Percentiles rank a stretch among this genome's conserved stretches.
These are phyloP conservation scores for Colletotrichum gigasporum DNA, from an alignment of 2,329 filamentous ascomycete species.

Conservation along the genomic window DNA sequence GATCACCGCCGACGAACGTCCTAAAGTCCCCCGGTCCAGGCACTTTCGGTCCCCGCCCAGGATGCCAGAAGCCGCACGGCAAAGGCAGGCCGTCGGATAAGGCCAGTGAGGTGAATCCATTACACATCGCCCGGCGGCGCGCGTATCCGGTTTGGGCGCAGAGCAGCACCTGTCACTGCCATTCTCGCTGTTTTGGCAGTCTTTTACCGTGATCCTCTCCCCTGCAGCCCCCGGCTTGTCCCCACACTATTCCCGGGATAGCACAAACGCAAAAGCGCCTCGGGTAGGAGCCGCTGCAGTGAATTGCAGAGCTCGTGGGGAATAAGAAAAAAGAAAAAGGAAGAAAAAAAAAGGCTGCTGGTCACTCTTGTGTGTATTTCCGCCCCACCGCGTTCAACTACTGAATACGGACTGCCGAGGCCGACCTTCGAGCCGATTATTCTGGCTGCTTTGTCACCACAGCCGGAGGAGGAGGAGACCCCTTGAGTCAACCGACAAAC, in stretches of 20 bases:
- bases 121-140: conserved; percentile 4
- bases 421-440: neutral
- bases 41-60: neutral
- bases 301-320: too few species aligned
- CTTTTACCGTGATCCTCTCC: too few species aligned
- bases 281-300: too few species aligned
- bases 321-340: too few species aligned
- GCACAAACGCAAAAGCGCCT: neutral
- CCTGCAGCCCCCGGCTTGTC: neutral
- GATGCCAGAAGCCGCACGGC: neutral
- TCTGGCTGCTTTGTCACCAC: neutral
- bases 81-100: neutral
- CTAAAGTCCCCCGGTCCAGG: neutral
- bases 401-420: neutral
- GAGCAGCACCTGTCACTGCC: neutral
- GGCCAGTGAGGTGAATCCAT: conserved; percentile 15
- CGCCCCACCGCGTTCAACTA: too few species aligned
- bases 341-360: too few species aligned
- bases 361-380: too few species aligned
- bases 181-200: neutral
- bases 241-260: conserved; percentile 6
- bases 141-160: neutral
- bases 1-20: neutral
- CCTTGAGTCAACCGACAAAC: neutral
- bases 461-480: too few species aligned